Percentiles rank a stretch among this genome's conserved stretches.
Evolutionary conservation across 108 stramenopile genomes (phyloP).

Genomic region (Nannochloropsis granulata): DNA sequence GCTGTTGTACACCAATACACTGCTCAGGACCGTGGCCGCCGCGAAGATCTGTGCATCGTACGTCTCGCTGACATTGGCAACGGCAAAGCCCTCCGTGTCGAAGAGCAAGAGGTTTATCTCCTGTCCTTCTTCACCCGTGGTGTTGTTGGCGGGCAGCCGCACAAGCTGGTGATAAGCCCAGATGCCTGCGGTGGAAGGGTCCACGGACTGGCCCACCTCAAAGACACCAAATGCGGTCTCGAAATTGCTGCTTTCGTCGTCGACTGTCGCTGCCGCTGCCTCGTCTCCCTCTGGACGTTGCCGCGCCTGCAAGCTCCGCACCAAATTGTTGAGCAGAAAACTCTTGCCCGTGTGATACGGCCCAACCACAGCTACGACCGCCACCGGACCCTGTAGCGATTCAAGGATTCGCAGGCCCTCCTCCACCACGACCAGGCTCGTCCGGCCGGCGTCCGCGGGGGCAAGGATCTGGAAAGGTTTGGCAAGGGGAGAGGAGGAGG

Average conservation of each 20-base stretch:
- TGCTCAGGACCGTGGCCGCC: slow-evolving; percentile 12
- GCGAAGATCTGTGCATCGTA: slow-evolving; percentile 23
- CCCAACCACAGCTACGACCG: neutral
- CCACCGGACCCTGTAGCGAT: neutral
- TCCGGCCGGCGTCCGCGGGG: neutral
- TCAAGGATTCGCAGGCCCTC: neutral
- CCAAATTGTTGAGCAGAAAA: slow-evolving; percentile 16
- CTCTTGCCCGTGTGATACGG: slow-evolving; percentile 29
- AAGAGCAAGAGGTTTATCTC: slow-evolving; percentile 1
- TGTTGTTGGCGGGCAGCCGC: neutral
- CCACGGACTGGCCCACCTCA: slow-evolving; percentile 13
- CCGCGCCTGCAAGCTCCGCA: neutral
- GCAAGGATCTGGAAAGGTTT: neutral
- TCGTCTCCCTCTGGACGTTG: neutral
- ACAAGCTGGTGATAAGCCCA: slow-evolving; percentile 23
- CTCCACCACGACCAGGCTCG: neutral
- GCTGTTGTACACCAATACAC: slow-evolving; percentile 20
- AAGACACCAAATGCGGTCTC: neutral
- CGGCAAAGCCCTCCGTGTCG: slow-evolving; percentile 31
- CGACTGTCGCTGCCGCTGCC: neutral
- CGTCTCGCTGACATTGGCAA: slow-evolving; percentile 2
- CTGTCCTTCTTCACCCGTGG: neutral
- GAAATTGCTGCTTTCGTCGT: neutral
- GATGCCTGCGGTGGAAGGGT: slow-evolving; percentile 24
- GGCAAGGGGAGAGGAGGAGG: neutral